phyloP scores from a whole-genome alignment of 140 eudicot species.

The Oenanthe javanica region DNA sequence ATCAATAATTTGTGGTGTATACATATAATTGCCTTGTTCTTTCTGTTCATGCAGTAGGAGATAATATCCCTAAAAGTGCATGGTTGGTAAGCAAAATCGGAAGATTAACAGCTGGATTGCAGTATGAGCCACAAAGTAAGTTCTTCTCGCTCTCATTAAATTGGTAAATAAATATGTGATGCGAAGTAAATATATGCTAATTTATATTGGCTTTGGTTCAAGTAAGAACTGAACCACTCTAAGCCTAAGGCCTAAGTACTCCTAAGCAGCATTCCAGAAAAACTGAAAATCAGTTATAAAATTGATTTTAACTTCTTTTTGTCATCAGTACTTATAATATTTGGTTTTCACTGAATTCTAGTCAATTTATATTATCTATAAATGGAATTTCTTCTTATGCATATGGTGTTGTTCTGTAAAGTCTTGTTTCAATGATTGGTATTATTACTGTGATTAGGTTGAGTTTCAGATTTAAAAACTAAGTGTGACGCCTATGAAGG shows the following conservation, averaged over 20 bases:
- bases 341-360: neutral
- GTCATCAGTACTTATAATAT: neutral
- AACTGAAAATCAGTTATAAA: neutral
- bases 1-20: neutral
- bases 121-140: slow-evolving; percentile 83
- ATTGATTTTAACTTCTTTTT: neutral
- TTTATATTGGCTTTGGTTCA: neutral
- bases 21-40: slow-evolving; percentile 3
- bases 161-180: neutral
- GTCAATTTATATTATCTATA: neutral
- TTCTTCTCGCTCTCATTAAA: neutral
- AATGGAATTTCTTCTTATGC: neutral
- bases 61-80: slow-evolving; percentile 73
- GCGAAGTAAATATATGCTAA: neutral
- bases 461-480: no score
- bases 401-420: neutral
- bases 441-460: no score
- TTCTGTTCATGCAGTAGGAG: slow-evolving; percentile 35
- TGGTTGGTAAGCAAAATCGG: slow-evolving; percentile 94
- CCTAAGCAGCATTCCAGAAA: no score
- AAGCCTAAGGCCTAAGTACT: no score
- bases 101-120: slow-evolving; percentile 83
- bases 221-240: neutral
- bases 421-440: no score
- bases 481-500: no score